These are phyloP conservation scores for Kazachstania martiniae DNA, from an alignment of 805 yeast genomes.

Conservation along the genomic window DNA sequence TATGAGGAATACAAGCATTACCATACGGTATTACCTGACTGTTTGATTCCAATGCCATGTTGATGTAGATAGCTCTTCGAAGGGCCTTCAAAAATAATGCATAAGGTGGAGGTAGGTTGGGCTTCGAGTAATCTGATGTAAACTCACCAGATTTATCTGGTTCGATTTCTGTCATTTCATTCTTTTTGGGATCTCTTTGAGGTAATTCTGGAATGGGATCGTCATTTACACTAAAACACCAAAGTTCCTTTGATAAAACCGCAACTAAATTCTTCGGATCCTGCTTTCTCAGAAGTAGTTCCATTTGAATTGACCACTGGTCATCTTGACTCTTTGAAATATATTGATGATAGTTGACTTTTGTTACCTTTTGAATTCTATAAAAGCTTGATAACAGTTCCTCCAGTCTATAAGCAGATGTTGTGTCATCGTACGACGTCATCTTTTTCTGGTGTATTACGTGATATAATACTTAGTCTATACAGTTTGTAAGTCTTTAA, in stretches of 20 bases:
- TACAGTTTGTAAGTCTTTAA: too few species aligned
- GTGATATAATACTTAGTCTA: too few species aligned
- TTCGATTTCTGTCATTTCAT: slow-evolving; percentile 2
- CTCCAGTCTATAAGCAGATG: slow-evolving; percentile 19
- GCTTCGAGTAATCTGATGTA: slow-evolving; percentile 27
- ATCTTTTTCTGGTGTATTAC: too few species aligned
- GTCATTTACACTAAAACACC: slow-evolving; percentile 34
- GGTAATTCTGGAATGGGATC: slow-evolving; percentile 28
- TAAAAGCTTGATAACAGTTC: slow-evolving; percentile 24
- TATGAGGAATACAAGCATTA: slow-evolving; percentile 30
- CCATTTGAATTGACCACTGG: slow-evolving; percentile 34
- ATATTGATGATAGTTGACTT: slow-evolving; percentile 26
- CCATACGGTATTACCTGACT: slow-evolving; percentile 39
- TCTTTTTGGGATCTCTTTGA: slow-evolving; percentile 9
- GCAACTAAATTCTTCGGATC: slow-evolving; percentile 30
- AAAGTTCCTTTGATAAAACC: slow-evolving; percentile 32
- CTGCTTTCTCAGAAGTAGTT: slow-evolving; percentile 28
- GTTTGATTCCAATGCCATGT: slow-evolving; percentile 25
- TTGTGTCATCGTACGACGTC: too few species aligned
- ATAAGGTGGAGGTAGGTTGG: slow-evolving; percentile 31
- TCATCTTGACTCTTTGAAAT: slow-evolving; percentile 28
- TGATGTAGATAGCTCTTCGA: slow-evolving; percentile 31
- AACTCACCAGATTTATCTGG: slow-evolving; percentile 24
- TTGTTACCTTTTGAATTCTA: slow-evolving; percentile 19
- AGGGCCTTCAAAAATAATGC: slow-evolving; percentile 42